Evolutionary conservation across 78 protist genomes (phyloP), one percentile per base, ranked within the genome.

Genomic region (Pigoraptor vietnamica): DNA sequence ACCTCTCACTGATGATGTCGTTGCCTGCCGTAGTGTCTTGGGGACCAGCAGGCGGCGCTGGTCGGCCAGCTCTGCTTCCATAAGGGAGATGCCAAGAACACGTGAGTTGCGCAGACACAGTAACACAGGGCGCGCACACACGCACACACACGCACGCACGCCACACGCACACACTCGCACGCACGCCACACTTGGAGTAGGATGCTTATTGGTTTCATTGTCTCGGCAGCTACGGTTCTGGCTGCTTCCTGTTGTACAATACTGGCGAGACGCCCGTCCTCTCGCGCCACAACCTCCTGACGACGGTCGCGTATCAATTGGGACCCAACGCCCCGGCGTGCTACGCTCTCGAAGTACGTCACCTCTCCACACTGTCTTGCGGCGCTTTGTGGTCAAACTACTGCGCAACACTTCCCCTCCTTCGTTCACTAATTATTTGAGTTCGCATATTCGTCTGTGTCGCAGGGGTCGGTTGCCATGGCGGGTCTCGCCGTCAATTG

Each of bases 31-130:
- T 14, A 81, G 84, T 81, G 84, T 9, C 90, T 87, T 23, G 37
- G 99, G 0, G 99, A 99, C 40, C 99, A 99, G 90, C 99, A 99
- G 89, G 94, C 98, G 0, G 99, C 99, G 1, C 88, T 95, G 92
- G 95, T 99, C 14, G 99, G 99, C 0, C 99, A 99, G 88, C 39
- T 32, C 55, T 97, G 99, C 34, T 84, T 91, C 83, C 9, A 32
- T 0, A 37, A 6, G 2, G 98, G 98, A 25, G 93, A 92, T 25
- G 90, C 94, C 6, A 97, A 97, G 92, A 93, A 89, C 89, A 97
- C 99, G 56, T 40, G 14, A 40, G 56, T 40, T 14, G 2, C 25
- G 14, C 56, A 19, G 25, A 40, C 2, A 40, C 2, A 2, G 56
- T 14, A 40, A 40, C 56, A 40, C n/a, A n/a, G n/a, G n/a, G n/a